Evolutionary conservation across 805 yeast species (phyloP).

Genomic region (Aciculoconidium aculeatum): DNA sequence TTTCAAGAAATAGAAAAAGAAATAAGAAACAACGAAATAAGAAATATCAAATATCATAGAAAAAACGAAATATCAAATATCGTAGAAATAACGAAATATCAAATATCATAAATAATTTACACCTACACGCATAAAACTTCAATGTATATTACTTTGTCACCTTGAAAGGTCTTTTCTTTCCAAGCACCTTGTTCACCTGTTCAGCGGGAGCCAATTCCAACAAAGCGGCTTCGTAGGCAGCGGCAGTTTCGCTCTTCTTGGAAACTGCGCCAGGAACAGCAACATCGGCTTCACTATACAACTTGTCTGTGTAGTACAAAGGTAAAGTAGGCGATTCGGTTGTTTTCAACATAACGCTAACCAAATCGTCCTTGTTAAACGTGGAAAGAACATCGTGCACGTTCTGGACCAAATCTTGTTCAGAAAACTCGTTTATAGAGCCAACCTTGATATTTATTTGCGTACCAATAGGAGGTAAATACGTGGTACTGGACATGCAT

Average conservation of each 20-base stretch:
- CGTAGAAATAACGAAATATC: no score
- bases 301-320: conserved; percentile 58
- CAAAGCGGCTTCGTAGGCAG: conserved; percentile 65
- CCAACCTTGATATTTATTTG: conserved; percentile 67
- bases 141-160: no score
- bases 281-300: conserved; percentile 47
- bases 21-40: no score
- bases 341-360: conserved; percentile 61
- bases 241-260: conserved; percentile 17
- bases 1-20: no score
- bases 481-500: conserved; percentile 52
- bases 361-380: conserved; percentile 43
- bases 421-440: conserved; percentile 33
- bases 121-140: no score
- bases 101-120: no score
- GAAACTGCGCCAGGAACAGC: conserved; percentile 23
- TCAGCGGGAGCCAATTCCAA: conserved; percentile 78
- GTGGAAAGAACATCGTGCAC: conserved; percentile 46
- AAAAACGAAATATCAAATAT: no score
- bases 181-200: conserved; percentile 58
- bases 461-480: conserved; percentile 68
- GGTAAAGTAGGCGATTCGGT: conserved; percentile 79
- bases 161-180: no score
- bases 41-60: no score
- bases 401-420: conserved; percentile 54